Conservation (phyloP, 2,329 filamentous ascomycete species). For the Zasmidium cellare region DNA sequence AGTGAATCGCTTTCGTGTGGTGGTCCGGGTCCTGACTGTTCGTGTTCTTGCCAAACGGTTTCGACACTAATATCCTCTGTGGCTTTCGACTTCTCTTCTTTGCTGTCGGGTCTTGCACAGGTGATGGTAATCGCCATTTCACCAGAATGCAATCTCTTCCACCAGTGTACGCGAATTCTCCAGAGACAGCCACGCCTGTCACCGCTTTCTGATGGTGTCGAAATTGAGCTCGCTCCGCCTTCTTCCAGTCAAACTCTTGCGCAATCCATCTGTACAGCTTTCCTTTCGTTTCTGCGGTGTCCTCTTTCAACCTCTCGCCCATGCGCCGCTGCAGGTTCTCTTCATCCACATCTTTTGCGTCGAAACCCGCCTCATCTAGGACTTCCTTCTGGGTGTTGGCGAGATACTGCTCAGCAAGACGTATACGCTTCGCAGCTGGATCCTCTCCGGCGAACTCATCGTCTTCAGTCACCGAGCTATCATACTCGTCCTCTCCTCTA, state of each 20-base stretch:
- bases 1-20: constrained; percentile 77
- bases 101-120: constrained; percentile 6
- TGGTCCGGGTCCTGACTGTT: constrained; percentile 65
- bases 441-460: constrained; percentile 84
- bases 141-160: constrained; percentile 81
- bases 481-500: constrained; percentile 36
- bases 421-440: constrained; percentile 79
- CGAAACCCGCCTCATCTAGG: constrained; percentile 77
- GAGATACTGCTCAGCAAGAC: constrained; percentile 88
- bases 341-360: constrained; percentile 88
- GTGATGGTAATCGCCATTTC: constrained; percentile 81
- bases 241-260: constrained; percentile 67
- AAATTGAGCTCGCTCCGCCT: constrained; percentile 69
- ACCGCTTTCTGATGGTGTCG: constrained; percentile 75
- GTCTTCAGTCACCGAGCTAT: constrained; percentile 51
- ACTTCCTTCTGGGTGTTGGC: constrained; percentile 80
- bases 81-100: constrained; percentile 45
- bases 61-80: constrained; percentile 60
- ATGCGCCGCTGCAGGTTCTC: constrained; percentile 72
- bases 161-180: constrained; percentile 83
- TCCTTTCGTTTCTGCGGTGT: constrained; percentile 88
- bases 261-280: constrained; percentile 82
- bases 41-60: constrained; percentile 61
- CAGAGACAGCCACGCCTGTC: constrained; percentile 76
- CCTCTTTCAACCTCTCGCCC: constrained; percentile 78